Evolutionary conservation across 306 rosid genomes (phyloP).

Genomic region (Vigna trinervia): DNA sequence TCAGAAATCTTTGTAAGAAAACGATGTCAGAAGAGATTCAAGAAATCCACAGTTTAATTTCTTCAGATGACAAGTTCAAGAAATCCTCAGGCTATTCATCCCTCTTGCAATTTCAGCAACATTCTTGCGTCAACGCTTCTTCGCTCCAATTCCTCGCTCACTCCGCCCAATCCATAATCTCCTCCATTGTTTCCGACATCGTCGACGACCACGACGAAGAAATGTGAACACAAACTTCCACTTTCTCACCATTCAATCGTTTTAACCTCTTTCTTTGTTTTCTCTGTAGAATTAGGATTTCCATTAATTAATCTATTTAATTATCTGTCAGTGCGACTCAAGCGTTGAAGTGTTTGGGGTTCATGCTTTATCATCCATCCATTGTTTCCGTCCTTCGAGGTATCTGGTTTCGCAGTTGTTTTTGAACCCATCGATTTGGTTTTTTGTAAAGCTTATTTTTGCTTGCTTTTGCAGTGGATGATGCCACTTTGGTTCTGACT

Average conservation of each 20-base stretch:
- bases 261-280: not conserved
- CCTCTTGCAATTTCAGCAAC: conserved; percentile 70
- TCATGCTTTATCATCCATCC: conserved; percentile 79
- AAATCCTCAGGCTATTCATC: conserved; percentile 70
- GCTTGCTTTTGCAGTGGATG: conserved; percentile 58
- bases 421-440: not conserved
- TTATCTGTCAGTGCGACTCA: conserved; percentile 61
- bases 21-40: conserved; percentile 62
- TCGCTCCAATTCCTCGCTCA: conserved; percentile 60
- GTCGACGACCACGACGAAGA: conserved; percentile 65
- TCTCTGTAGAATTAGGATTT: not conserved
- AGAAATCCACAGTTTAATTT: conserved; percentile 56
- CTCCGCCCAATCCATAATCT: conserved; percentile 47
- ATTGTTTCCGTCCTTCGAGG: conserved; percentile 59
- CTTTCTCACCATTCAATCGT: not conserved
- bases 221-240: conserved; percentile 49
- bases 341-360: conserved; percentile 88
- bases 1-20: conserved; percentile 19
- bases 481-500: conserved; percentile 57
- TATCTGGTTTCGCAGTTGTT: conserved; percentile 25
- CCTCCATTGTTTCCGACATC: conserved; percentile 54
- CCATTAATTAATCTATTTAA: not conserved
- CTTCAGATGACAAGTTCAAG: conserved; percentile 48
- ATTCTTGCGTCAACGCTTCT: conserved; percentile 47
- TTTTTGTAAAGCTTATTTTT: conserved; percentile 4